These are phyloP conservation scores for Amanita molliuscula DNA, from an alignment of 768 basidiomycete genomes.

Conservation along the genomic window DNA sequence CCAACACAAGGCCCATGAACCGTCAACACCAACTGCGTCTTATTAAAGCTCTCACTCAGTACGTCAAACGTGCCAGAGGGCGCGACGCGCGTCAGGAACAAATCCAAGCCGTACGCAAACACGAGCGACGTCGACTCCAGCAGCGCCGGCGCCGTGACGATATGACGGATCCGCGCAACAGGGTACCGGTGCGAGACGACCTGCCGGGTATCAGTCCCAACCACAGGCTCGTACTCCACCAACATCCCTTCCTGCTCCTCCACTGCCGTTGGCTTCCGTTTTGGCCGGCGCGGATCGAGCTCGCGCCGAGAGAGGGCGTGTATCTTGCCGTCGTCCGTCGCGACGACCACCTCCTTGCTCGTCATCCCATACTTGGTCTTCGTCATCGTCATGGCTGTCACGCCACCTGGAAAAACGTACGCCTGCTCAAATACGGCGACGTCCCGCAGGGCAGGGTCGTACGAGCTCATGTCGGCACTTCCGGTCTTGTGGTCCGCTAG, in stretches of 20 bases:
- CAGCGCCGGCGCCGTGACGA: conserved; percentile 73
- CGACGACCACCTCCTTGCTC: conserved; percentile 79
- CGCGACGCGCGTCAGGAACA: conserved; percentile 78
- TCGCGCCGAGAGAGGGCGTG: conserved; percentile 62
- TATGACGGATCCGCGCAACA: conserved; percentile 59
- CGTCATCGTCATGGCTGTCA: conserved; percentile 66
- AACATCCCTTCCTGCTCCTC: conserved; percentile 83
- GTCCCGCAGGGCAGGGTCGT: conserved; percentile 38
- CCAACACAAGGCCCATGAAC: conserved; percentile 63
- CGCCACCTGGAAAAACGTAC: conserved; percentile 57
- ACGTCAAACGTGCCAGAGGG: conserved; percentile 92
- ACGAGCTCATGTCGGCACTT: conserved; percentile 40
- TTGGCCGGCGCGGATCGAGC: conserved; percentile 78
- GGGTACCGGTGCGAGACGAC: conserved; percentile 45
- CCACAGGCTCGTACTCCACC: conserved; percentile 71
- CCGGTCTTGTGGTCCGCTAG: conserved; percentile 54
- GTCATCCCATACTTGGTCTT: conserved; percentile 85
- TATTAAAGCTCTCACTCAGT: conserved; percentile 87
- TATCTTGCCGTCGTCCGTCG: conserved; percentile 65
- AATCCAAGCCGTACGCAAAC: conserved; percentile 78
- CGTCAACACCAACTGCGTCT: conserved; percentile 80
- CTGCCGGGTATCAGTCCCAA: conserved; percentile 58
- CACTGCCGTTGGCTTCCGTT: conserved; percentile 58
- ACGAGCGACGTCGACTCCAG: conserved; percentile 90
- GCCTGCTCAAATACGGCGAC: conserved; percentile 57